A percentile compares a stretch with the other conserved stretches of the same genome.
Conservation (phyloP, 75 land plant genomes). For the Sequoiadendron giganteum region DNA sequence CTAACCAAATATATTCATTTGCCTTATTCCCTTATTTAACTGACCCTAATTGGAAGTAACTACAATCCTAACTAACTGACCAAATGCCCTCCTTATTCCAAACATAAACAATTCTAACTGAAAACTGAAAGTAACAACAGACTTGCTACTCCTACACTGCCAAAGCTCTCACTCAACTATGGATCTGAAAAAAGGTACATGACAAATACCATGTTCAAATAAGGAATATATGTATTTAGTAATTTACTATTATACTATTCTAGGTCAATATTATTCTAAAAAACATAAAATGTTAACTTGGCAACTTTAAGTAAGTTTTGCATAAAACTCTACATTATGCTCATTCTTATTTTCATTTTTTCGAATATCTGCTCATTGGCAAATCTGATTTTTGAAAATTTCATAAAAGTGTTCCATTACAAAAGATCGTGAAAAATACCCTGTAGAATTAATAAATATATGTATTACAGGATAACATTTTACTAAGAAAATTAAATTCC, state of each 20-base stretch:
- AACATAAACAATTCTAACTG: no score
- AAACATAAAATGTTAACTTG: background rate
- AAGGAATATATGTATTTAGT: background rate
- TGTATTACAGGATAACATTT: background rate
- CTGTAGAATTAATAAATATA: background rate
- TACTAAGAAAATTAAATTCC: background rate
- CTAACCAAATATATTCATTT: no score
- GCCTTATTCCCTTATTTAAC: no score
- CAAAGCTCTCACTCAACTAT: no score
- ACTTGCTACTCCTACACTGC: no score
- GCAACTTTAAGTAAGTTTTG: background rate
- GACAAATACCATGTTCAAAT: background rate
- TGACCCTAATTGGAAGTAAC: no score
- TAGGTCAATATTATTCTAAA: background rate
- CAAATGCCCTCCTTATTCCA: no score
- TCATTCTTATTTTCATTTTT: background rate
- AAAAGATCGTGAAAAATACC: background rate
- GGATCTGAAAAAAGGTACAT: no score
- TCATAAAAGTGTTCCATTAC: background rate
- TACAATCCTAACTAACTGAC: no score
- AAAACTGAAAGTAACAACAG: no score
- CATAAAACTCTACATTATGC: background rate
- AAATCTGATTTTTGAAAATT: background rate
- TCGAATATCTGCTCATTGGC: background rate
- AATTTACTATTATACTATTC: no score